Evolutionary conservation across 1,284 basidiomycete species (phyloP), one percentile per base, ranked within the genome.

Genomic region (Termitomyces sp.): DNA sequence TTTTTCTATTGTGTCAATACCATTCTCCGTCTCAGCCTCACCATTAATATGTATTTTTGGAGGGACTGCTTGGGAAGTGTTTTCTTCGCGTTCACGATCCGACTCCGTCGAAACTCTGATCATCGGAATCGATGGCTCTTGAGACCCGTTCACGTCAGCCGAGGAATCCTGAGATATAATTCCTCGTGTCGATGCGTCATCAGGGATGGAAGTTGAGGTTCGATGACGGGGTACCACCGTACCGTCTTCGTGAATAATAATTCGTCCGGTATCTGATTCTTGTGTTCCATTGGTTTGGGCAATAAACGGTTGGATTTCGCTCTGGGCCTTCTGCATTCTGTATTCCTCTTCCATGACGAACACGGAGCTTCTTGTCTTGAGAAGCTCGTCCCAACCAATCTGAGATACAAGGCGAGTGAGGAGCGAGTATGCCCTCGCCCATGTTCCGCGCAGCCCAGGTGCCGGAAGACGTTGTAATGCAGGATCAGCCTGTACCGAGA

Each of bases 321-420:
- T 70, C n/a, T 87, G 82, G 3, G 84, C 84, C 65, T 90, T 90
- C 70, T 90, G 86, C 84, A 82, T 89, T 30, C 97, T 80, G 69
- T 99, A 99, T 70, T 99, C 96, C 69, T 99, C 96, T 70, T 99
- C 96, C 96, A 99, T 99, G 38, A 99, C 97, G 71, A 99, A 99
- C 9, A 99, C 96, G 46, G 80, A 75, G 69, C 91, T 94, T 78
- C 96, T 86, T 30, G 90, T 91, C 75, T 94, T 94, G 55, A 99
- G 80, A 13, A 99, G 80, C 74, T 99, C 97, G 71, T 99, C 97
- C 97, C 96, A 99, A 0, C 96, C 97, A 61, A 99, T 94, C 63
- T 93, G 85, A 4, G 88, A 87, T 30, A 97, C 94, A 17, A 99
- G 83, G 1, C 88, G 83, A 5, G 96, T 91, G 15, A 99, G 81